Evolutionary conservation across 495 filamentous ascomycete species (phyloP).

Genomic region (Xylaria nigripes): DNA sequence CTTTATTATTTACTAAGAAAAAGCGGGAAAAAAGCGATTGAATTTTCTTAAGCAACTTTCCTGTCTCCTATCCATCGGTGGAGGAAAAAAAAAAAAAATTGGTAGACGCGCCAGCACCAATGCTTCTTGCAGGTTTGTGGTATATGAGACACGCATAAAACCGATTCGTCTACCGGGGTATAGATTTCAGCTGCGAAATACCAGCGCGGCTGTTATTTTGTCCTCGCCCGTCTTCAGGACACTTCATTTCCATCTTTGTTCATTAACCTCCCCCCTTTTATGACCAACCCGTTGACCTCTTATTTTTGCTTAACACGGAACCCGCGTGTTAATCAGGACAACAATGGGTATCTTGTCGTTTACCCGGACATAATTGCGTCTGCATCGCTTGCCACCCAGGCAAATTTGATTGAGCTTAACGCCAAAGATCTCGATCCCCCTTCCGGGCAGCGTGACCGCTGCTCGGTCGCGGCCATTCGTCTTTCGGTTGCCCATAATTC

Average conservation of each 20-base stretch:
- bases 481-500: conserved; percentile 4
- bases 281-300: neutral
- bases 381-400: neutral
- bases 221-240: neutral
- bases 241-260: neutral
- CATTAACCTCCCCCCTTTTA: neutral
- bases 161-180: conserved; percentile 1
- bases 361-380: neutral
- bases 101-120: neutral
- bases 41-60: neutral
- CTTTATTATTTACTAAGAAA: neutral
- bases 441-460: conserved; percentile 34
- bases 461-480: conserved; percentile 36
- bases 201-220: neutral
- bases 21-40: neutral
- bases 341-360: neutral
- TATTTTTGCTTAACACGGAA: neutral
- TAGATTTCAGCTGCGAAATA: conserved; percentile 8
- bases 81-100: neutral
- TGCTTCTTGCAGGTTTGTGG: neutral
- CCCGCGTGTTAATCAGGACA: neutral
- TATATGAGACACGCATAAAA: conserved; percentile 2
- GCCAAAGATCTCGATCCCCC: conserved; percentile 40
- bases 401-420: conserved; percentile 15
- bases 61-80: neutral